Evolutionary conservation across 257 asterid genomes (phyloP), one percentile per base, ranked within the genome.

Genomic region (Vinca minor): DNA sequence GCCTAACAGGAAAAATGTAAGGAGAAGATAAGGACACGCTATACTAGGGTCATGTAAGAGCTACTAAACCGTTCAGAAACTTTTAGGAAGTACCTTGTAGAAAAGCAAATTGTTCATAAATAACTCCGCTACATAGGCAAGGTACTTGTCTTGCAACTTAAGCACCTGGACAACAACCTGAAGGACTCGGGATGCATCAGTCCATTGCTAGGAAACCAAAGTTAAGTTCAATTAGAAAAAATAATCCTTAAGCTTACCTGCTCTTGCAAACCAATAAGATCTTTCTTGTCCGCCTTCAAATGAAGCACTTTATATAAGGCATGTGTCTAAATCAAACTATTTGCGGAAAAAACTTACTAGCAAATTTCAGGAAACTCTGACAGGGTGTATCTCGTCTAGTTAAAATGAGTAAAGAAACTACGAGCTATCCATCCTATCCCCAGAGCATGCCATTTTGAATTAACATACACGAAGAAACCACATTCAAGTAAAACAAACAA

Each of bases 151-250:
- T 47, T 90, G 99, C 65, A 87, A 86, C 76, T 94, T 95, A 50
- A 94, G 86, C 52, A 94, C 93, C 76, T 90, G 87, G 55, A 94
- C 93, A 79, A 94, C 90, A 63, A 86, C 78, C 95, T 87, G 99
- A 64, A 89, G 97, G n/a, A n/a, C n/a, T n/a, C n/a, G n/a, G n/a
- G n/a, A n/a, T n/a, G n/a, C n/a, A n/a, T n/a, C n/a, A n/a, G n/a
- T n/a, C n/a, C n/a, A n/a, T n/a, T n/a, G n/a, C n/a, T n/a, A n/a
- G n/a, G n/a, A n/a, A n/a, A n/a, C n/a, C n/a, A n/a, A n/a, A n/a
- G n/a, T n/a, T n/a, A n/a, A n/a, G n/a, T n/a, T n/a, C n/a, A n/a
- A n/a, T n/a, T n/a, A n/a, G n/a, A n/a, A n/a, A n/a, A n/a, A n/a
- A n/a, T n/a, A n/a, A n/a, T n/a, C n/a, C n/a, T n/a, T n/a, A n/a